Evolutionary conservation across 768 basidiomycete species (phyloP).

Genomic region (Termitomyces sp.): DNA sequence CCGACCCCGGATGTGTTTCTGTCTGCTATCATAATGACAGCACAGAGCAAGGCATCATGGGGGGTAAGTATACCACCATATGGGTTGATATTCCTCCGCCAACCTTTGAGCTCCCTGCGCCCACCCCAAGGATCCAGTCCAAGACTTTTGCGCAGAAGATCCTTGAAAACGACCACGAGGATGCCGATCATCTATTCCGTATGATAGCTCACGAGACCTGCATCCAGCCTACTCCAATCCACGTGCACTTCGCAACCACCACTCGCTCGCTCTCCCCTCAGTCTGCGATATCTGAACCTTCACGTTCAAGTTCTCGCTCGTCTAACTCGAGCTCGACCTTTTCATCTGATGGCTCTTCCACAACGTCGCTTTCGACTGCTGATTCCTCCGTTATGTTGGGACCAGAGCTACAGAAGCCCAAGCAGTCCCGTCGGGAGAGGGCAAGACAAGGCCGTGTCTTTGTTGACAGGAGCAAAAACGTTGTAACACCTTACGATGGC

Average conservation of each 20-base stretch:
- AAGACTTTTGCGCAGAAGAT: constrained; percentile 76
- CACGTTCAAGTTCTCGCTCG: constrained; percentile 67
- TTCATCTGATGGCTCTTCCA: constrained; percentile 46
- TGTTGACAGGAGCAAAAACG: constrained; percentile 69
- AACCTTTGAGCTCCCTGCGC: constrained; percentile 17
- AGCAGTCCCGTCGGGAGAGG: constrained; percentile 64
- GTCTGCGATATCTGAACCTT: constrained; percentile 56
- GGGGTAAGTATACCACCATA: constrained; percentile 48
- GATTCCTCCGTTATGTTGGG: constrained; percentile 25
- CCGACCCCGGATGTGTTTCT: constrained; percentile 76
- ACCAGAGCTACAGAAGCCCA: constrained; percentile 25
- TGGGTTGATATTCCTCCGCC: constrained; percentile 53
- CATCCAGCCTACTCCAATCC: constrained; percentile 63
- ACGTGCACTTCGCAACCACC: constrained; percentile 52
- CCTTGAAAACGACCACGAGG: constrained; percentile 63
- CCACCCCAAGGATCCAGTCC: constrained; percentile 9
- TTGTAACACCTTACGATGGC: constrained; percentile 82
- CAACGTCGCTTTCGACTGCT: constrained; percentile 32
- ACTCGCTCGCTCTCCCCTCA: constrained; percentile 53
- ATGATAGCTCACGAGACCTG: constrained; percentile 72
- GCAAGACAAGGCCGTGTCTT: constrained; percentile 67
- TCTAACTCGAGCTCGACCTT: constrained; percentile 65
- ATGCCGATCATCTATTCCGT: constrained; percentile 68
- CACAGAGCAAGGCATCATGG: constrained; percentile 7
- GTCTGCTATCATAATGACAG: constrained; percentile 48